Base-by-base conservation (phyloP, 2,329 filamentous ascomycete genomes). In the Cryoendolithus antarcticus region DNA sequence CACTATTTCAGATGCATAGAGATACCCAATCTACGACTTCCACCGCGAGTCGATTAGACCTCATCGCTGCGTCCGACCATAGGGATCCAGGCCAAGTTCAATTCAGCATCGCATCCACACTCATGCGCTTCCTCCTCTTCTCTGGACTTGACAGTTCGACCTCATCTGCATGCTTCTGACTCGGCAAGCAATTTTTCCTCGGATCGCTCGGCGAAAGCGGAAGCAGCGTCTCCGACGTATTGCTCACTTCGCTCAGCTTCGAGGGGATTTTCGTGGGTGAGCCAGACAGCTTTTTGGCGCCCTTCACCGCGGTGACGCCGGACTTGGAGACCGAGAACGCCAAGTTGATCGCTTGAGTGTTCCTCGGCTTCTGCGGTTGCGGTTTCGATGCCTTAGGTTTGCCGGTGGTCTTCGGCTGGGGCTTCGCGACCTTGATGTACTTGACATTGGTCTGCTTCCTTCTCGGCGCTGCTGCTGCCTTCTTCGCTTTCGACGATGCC, bases 161-260 rank as follows among this genome's bases (percentile, higher is more conserved):
- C 15, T 19, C 15, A 19, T 19, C 15, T 19, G 15, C 15, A 19
- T 19, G 15, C 15, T 19, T 19, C 15, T 19, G 15, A 19, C 15
- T 39, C n/a, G 48, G 47, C 12, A 43, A 45, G 4, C 41, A 38
- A 32, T 53, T 54, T 40, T 46, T 49, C 15, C 50, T 42, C 11
- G 43, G 37, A 30, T 53, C 47, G 21, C 46, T 40, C 1, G 46
- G 49, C 24, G 48, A 48, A 10, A 54, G 31, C 32, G 45, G 43
- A 33, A 46, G 44, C 44, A 52, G 50, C 6, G 50, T 46, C 24
- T 54, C 48, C 4, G 46, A 43, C 9, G 40, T 39, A 24, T 49
- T 53, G 12, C 44, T 45, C 9, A 54, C 53, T 32, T 54, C 45
- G 13, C 48, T 43, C 34, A 57, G 44, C 43, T 56, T 56, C 44